These are phyloP conservation scores for Irpex lacteus DNA, from an alignment of 1,284 basidiomycete species.

Conservation along the genomic window DNA sequence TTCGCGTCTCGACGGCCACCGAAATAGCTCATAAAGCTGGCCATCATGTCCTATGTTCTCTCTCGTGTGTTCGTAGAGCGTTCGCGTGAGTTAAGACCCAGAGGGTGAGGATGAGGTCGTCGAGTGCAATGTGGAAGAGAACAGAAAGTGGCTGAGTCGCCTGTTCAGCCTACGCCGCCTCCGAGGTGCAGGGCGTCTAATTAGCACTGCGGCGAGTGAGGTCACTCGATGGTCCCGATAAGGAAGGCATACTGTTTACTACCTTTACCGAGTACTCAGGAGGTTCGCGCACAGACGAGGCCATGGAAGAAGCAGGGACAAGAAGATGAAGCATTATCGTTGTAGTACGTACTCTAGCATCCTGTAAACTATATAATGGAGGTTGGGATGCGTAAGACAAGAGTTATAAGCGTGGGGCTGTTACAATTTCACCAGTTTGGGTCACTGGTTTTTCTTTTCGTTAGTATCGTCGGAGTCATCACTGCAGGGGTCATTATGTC, in stretches of 20 bases:
- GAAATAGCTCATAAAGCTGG: slow-evolving; percentile 85
- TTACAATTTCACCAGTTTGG: neutral
- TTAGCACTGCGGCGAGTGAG: slow-evolving; percentile 13
- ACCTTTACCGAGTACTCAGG: neutral
- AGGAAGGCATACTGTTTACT: slow-evolving; percentile 18
- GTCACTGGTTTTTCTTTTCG: slow-evolving; percentile 19
- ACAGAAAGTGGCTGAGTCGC: slow-evolving; percentile 8
- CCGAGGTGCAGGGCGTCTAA: slow-evolving; percentile 12
- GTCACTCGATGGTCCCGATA: slow-evolving; percentile 33
- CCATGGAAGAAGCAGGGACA: neutral
- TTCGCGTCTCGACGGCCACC: slow-evolving; percentile 77
- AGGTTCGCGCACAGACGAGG: no score
- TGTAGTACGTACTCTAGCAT: neutral
- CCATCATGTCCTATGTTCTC: slow-evolving; percentile 59
- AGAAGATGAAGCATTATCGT: slow-evolving; percentile 1
- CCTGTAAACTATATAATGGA: neutral
- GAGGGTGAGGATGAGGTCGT: slow-evolving; percentile 2
- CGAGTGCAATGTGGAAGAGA: slow-evolving; percentile 10
- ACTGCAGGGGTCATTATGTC: neutral
- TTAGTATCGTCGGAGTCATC: slow-evolving; percentile 12
- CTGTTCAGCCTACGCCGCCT: slow-evolving; percentile 1
- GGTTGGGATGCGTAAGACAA: neutral
- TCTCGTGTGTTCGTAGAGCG: neutral
- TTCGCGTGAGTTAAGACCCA: neutral
- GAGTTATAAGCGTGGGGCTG: neutral